These are phyloP conservation scores for Puccinia brachypodii DNA, from an alignment of 1,284 basidiomycete genomes.

Conservation along the genomic window DNA sequence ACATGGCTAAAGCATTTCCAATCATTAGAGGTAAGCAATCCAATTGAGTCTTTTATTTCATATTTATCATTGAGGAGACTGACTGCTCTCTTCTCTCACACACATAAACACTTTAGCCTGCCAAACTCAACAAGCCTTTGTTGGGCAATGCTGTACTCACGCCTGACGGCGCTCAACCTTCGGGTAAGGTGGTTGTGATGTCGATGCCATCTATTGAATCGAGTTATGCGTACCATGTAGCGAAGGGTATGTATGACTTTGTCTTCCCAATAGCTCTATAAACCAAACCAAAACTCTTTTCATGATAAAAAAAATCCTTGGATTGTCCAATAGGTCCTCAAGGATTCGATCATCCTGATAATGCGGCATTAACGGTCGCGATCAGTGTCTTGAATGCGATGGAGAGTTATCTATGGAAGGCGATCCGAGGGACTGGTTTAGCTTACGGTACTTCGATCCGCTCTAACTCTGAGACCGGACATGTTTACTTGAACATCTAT, in stretches of 20 bases:
- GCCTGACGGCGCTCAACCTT: conserved; percentile 70
- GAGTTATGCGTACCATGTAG: conserved; percentile 77
- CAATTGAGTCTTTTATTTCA: conserved; percentile 42
- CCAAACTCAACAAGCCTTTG: conserved; percentile 68
- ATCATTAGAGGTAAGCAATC: conserved; percentile 64
- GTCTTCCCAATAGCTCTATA: neutral
- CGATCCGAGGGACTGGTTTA: conserved; percentile 82
- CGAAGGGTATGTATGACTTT: conserved; percentile 68
- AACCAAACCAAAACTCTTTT: neutral
- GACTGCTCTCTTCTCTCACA: neutral
- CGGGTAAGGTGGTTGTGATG: conserved; percentile 75
- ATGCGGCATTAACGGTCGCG: conserved; percentile 79
- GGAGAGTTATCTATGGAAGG: conserved; percentile 85
- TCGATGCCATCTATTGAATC: conserved; percentile 92
- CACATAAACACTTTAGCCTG: conserved; percentile 59
- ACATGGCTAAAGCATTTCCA: conserved; percentile 73
- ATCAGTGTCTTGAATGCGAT: conserved; percentile 86
- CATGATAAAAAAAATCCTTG: no score
- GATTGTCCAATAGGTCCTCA: conserved; percentile 31
- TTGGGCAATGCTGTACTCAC: conserved; percentile 72
- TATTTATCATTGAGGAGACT: conserved; percentile 3
- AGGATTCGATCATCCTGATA: conserved; percentile 79
- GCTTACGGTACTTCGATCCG: conserved; percentile 87
- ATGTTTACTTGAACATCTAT: conserved; percentile 61
- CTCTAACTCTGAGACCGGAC: conserved; percentile 76